phyloP scores from a whole-genome alignment of 306 rosid genomes.

The Trifolium subterraneum region DNA sequence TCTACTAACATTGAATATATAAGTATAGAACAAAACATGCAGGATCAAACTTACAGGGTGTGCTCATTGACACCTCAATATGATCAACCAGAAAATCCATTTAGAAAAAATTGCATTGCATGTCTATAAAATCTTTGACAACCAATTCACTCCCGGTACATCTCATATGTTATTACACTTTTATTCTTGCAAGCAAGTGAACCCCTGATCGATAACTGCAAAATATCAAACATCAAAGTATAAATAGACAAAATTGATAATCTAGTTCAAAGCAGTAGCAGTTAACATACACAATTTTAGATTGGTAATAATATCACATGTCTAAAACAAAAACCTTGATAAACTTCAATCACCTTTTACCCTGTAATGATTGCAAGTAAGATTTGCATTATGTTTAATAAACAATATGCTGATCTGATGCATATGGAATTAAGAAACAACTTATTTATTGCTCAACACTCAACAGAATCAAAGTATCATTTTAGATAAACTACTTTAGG shows the following conservation, averaged over 20 bases:
- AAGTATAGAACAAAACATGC: conserved; percentile 9
- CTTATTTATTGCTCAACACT: background rate
- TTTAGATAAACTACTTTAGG: too few species aligned
- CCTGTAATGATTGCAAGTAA: conserved; percentile 4
- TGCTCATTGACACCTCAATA: too few species aligned
- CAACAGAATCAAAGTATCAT: conserved; percentile 7
- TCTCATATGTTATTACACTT: background rate
- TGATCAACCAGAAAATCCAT: conserved; percentile 28
- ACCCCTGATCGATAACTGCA: background rate
- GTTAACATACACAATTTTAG: background rate
- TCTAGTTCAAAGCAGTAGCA: conserved; percentile 7
- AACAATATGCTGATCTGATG: conserved; percentile 8
- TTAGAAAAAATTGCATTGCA: background rate
- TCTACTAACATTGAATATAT: background rate
- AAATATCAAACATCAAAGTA: background rate
- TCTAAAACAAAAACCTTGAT: background rate
- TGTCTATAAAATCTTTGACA: conserved; percentile 12
- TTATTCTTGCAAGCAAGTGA: background rate
- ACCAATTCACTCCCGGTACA: background rate
- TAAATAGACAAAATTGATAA: conserved; percentile 2
- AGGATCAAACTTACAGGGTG: background rate
- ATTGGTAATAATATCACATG: background rate
- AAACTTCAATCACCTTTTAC: conserved; percentile 7
- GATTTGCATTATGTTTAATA: conserved; percentile 18
- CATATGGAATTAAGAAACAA: conserved; percentile 7